Evolutionary conservation across 345 rosid genomes (phyloP).

Genomic region (Syzygium grande): DNA sequence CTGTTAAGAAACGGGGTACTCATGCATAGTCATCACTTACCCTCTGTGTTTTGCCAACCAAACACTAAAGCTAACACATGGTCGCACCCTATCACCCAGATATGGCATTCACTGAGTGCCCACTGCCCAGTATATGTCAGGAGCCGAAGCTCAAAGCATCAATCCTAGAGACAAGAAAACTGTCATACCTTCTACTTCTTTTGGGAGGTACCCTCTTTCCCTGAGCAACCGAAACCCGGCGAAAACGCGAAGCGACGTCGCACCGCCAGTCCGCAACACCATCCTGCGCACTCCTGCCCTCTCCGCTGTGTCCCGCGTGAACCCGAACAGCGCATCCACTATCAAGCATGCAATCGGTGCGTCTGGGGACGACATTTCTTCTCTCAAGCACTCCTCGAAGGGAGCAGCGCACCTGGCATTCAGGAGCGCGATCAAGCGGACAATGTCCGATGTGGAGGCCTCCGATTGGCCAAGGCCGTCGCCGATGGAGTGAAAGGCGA

Average conservation of each 20-base stretch:
- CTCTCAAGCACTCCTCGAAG: slow-evolving; percentile 16
- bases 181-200: neutral
- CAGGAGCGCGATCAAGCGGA: neutral
- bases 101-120: neutral
- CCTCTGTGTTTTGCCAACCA: neutral
- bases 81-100: neutral
- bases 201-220: slow-evolving; percentile 29
- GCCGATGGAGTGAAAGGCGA: slow-evolving; percentile 14
- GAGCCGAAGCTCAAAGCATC: neutral
- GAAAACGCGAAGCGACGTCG: slow-evolving; percentile 21
- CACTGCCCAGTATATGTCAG: neutral
- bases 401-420: slow-evolving; percentile 8
- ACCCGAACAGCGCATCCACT: slow-evolving; percentile 15
- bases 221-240: slow-evolving; percentile 18
- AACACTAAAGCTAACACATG: neutral
- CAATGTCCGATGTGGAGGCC: neutral
- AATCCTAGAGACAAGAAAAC: neutral
- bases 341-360: slow-evolving; percentile 15
- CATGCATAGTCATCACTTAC: neutral
- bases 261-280: slow-evolving; percentile 28
- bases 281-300: slow-evolving; percentile 18
- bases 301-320: slow-evolving; percentile 17
- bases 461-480: slow-evolving; percentile 13
- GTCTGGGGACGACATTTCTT: slow-evolving; percentile 1
- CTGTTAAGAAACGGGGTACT: neutral